Evolutionary conservation across 164 flowering plant genomes (phyloP).

Genomic region (Cinnamomum chago): DNA sequence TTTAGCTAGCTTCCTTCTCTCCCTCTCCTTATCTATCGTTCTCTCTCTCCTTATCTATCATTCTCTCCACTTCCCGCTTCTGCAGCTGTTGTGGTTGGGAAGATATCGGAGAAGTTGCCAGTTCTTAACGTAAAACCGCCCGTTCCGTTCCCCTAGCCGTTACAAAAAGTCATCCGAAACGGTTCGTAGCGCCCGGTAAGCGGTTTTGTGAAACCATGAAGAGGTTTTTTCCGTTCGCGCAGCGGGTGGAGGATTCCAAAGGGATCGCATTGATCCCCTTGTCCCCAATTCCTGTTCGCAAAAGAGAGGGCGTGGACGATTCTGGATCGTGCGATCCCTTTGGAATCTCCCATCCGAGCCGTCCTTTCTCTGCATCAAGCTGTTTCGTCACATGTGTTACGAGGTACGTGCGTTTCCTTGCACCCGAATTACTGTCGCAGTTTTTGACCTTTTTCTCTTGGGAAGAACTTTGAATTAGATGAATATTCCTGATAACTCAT

Average conservation of each 20-base stretch:
- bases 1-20: background rate
- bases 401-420: background rate
- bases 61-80: background rate
- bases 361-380: background rate
- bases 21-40: background rate
- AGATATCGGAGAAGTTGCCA: background rate
- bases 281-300: background rate
- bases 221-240: background rate
- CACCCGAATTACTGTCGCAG: background rate
- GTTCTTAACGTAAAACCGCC: background rate
- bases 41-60: background rate
- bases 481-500: no score
- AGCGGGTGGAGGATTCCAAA: slow-evolving; percentile 47
- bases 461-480: no score
- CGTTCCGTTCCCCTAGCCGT: background rate
- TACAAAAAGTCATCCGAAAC: no score
- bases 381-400: background rate
- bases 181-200: background rate
- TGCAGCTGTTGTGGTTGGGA: background rate
- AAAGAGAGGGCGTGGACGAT: background rate
- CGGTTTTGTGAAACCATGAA: background rate
- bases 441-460: no score
- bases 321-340: slow-evolving; percentile 7
- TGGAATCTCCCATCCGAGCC: background rate
- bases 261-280: slow-evolving; percentile 60